Evolutionary conservation across 176 grass and related monocot genomes (phyloP).

Genomic region (Oryza glaberrima): DNA sequence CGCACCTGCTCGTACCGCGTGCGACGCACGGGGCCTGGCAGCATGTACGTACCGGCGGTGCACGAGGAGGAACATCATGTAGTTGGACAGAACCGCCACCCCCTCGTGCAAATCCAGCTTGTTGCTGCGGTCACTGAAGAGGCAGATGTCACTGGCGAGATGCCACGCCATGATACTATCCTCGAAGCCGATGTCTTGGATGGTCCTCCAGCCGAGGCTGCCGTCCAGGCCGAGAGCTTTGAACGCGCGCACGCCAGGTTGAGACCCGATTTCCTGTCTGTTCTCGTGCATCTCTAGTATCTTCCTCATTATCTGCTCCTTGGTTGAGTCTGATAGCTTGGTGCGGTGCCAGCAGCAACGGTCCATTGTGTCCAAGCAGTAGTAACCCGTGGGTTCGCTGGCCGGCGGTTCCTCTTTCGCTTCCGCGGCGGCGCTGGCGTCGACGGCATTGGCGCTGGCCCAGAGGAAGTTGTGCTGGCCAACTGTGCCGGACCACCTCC

Average conservation of each 20-base stretch:
- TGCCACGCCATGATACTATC: constrained; percentile 56
- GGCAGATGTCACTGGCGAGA: constrained; percentile 45
- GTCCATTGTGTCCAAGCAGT: neutral
- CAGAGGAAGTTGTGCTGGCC: constrained; percentile 40
- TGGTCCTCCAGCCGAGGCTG: neutral
- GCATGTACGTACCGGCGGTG: constrained; percentile 20
- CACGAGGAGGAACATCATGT: constrained; percentile 52
- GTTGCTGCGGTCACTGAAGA: neutral
- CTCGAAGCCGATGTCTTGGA: constrained; percentile 10
- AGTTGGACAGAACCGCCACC: constrained; percentile 5
- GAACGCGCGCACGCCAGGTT: neutral
- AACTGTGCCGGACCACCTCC: neutral
- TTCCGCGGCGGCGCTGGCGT: neutral
- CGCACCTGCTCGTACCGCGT: constrained; percentile 5
- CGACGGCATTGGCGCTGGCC: constrained; percentile 1
- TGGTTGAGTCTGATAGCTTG: constrained; percentile 8
- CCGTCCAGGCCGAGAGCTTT: too few species aligned
- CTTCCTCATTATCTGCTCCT: neutral
- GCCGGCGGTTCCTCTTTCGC: too few species aligned
- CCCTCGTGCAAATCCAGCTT: neutral
- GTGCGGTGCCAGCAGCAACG: constrained; percentile 32
- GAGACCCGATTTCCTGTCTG: neutral
- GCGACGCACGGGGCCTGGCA: constrained; percentile 29
- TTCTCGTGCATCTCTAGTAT: neutral
- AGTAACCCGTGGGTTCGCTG: neutral